Conservation (phyloP, 805 yeast species). For the Candida silvatica region DNA sequence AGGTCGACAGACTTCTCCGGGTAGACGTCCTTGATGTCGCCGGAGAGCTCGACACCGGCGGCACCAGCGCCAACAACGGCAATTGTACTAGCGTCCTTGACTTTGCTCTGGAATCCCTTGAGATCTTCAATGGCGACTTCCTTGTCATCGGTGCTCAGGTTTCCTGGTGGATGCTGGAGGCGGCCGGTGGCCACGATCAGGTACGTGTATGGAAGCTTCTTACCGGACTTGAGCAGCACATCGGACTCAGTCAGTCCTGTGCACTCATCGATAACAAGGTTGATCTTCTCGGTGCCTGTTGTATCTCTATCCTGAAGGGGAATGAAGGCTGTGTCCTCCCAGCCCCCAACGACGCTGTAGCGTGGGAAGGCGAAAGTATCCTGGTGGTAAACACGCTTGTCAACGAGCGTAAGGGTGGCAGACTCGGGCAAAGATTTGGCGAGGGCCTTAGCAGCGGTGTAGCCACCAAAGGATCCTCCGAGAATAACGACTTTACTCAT, state of each 20-base stretch:
- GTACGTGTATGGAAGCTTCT: background rate
- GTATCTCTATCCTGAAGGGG: background rate
- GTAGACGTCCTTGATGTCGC: constrained; percentile 32
- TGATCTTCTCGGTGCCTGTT: background rate
- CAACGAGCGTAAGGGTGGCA: background rate
- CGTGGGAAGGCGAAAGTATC: constrained; percentile 1
- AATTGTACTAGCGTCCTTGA: constrained; percentile 29
- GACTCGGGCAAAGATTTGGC: background rate
- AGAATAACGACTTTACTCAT: constrained; percentile 1
- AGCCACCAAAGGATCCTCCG: constrained; percentile 4
- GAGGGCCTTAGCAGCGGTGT: background rate
- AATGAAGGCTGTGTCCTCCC: background rate
- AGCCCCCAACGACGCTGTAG: background rate
- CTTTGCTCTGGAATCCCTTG: constrained; percentile 23
- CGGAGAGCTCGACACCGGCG: constrained; percentile 42
- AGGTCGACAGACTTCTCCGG: constrained; percentile 15
- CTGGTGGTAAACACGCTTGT: background rate
- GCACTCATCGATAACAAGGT: constrained; percentile 1
- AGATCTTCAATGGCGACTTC: constrained; percentile 34
- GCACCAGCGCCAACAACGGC: constrained; percentile 47
- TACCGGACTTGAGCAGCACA: background rate
- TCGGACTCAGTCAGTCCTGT: background rate
- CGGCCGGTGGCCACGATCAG: constrained; percentile 3
- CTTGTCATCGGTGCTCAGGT: constrained; percentile 25
- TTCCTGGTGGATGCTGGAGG: background rate